Evolutionary conservation across 805 yeast species (phyloP).

Genomic region (Alloascoidea africana): DNA sequence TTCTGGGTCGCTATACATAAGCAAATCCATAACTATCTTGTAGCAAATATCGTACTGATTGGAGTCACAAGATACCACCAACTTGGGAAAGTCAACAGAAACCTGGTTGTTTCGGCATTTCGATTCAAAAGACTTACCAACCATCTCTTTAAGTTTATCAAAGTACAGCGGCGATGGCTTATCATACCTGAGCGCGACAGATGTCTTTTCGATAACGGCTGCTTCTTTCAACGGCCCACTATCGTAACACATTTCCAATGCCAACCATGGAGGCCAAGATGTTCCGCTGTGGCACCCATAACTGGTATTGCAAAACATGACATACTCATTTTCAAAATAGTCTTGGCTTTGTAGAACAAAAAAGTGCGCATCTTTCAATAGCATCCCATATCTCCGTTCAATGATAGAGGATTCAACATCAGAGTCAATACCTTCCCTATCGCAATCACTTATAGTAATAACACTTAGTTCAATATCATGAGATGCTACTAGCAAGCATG

Average conservation of each 20-base stretch:
- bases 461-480: slow-evolving; percentile 58
- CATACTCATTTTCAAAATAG: slow-evolving; percentile 18
- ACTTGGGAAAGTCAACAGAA: slow-evolving; percentile 52
- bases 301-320: slow-evolving; percentile 13
- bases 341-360: slow-evolving; percentile 47
- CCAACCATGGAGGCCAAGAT: slow-evolving; percentile 87
- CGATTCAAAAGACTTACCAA: slow-evolving; percentile 1
- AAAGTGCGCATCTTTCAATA: slow-evolving; percentile 57
- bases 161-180: slow-evolving; percentile 23
- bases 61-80: slow-evolving; percentile 57
- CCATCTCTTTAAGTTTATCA: background rate
- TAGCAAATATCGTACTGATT: slow-evolving; percentile 56
- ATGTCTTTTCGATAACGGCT: slow-evolving; percentile 47
- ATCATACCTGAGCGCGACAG: slow-evolving; percentile 47
- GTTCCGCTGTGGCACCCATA: slow-evolving; percentile 38
- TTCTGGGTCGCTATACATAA: slow-evolving; percentile 65
- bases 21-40: slow-evolving; percentile 41
- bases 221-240: slow-evolving; percentile 29
- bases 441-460: slow-evolving; percentile 42
- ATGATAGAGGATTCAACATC: slow-evolving; percentile 28
- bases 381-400: slow-evolving; percentile 55
- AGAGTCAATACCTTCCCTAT: too few species aligned
- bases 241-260: slow-evolving; percentile 52
- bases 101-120: slow-evolving; percentile 23
- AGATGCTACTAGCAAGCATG: slow-evolving; percentile 57